A percentile compares a stretch with the other conserved stretches of the same genome.
phyloP scores from a whole-genome alignment of 2,329 filamentous ascomycete species.

The Fusarium oligoseptatum region DNA sequence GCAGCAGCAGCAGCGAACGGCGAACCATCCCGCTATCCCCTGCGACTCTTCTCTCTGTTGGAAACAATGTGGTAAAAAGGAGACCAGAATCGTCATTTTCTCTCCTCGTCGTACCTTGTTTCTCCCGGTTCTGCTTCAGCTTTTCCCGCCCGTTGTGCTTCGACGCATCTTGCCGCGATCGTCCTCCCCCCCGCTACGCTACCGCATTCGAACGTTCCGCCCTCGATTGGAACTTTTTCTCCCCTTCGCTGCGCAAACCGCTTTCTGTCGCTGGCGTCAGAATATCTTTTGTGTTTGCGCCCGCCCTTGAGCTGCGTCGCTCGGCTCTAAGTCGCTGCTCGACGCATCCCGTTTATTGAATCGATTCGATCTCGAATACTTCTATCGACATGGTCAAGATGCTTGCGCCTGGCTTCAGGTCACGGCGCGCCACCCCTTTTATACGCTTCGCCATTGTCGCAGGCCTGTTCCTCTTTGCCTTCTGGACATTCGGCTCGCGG shows the following conservation, averaged over 20 bases:
- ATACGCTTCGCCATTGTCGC: slow-evolving; percentile 57
- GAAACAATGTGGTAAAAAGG: slow-evolving; percentile 34
- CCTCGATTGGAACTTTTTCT: slow-evolving; percentile 23
- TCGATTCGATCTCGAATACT: slow-evolving; percentile 7
- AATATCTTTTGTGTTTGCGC: slow-evolving; percentile 27
- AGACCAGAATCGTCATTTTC: slow-evolving; percentile 3
- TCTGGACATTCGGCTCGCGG: slow-evolving; percentile 47
- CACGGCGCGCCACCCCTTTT: slow-evolving; percentile 59
- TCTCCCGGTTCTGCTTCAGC: neutral
- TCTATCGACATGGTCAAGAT: slow-evolving; percentile 47
- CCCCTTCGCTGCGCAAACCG: slow-evolving; percentile 22
- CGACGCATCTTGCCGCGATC: slow-evolving; percentile 21
- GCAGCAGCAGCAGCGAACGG: neutral
- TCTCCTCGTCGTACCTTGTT: slow-evolving; percentile 5
- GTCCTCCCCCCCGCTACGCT: neutral
- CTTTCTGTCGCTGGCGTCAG: slow-evolving; percentile 43
- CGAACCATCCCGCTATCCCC: slow-evolving; percentile 9
- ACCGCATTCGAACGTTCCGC: slow-evolving; percentile 22
- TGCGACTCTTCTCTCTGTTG: slow-evolving; percentile 1
- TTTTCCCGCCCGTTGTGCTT: slow-evolving; percentile 4
- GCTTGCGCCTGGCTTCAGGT: slow-evolving; percentile 57
- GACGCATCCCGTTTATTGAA: neutral
- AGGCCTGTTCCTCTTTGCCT: slow-evolving; percentile 50
- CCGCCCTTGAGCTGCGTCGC: slow-evolving; percentile 10
- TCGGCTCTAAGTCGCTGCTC: neutral